These are phyloP conservation scores for Pittosporum tobira DNA, from an alignment of 129 eudicot genomes.

Conservation along the genomic window DNA sequence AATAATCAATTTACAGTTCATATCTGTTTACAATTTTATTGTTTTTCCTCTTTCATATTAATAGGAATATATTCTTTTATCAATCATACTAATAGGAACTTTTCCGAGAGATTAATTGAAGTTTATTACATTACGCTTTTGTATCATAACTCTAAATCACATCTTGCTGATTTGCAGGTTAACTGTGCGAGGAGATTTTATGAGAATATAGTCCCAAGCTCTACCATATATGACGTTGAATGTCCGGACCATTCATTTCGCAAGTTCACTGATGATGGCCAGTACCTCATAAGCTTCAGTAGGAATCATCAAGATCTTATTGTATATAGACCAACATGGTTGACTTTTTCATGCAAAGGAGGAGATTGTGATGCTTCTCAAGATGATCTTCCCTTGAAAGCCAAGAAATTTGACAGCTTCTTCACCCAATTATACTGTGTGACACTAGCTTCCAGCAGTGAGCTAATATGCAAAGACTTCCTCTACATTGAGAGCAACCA, in stretches of 20 bases:
- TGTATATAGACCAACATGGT: constrained; percentile 89
- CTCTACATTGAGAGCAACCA: constrained; percentile 65
- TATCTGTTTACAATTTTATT: no score
- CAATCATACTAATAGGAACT: no score
- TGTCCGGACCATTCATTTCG: constrained; percentile 93
- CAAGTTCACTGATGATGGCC: constrained; percentile 96
- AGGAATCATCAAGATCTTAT: constrained; percentile 85
- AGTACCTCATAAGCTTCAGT: constrained; percentile 84
- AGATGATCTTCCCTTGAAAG: constrained; percentile 63
- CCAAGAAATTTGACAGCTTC: constrained; percentile 86
- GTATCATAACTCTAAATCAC: constrained; percentile 1
- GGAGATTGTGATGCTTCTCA: constrained; percentile 56
- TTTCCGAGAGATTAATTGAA: neutral
- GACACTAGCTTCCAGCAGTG: constrained; percentile 82
- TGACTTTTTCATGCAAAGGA: constrained; percentile 71
- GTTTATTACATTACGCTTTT: neutral
- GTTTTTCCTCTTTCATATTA: no score
- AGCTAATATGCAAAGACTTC: constrained; percentile 91
- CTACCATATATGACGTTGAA: constrained; percentile 76
- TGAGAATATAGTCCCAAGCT: constrained; percentile 85
- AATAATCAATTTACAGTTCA: no score
- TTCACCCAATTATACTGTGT: constrained; percentile 73
- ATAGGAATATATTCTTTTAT: no score
- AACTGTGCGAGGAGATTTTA: constrained; percentile 77
- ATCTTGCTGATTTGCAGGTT: constrained; percentile 38